Conservation (phyloP, 345 rosid species). For the Lepidium africanum region DNA sequence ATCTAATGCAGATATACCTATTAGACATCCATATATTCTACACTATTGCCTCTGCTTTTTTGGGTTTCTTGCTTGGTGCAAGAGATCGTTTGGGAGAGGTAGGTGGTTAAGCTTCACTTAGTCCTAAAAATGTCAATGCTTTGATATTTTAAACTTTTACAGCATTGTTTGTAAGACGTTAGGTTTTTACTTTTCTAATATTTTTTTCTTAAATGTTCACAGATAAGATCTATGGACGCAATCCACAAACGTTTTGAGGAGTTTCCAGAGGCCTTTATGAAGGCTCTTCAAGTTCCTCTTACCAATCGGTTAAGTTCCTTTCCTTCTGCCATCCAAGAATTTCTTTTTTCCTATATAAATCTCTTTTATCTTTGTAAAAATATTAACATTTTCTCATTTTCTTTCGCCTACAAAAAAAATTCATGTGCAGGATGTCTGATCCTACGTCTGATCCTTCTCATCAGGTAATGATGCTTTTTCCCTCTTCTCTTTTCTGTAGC, state of each 20-base stretch:
- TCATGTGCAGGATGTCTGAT: constrained; percentile 48
- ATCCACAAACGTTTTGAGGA: constrained; percentile 79
- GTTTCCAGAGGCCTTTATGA: constrained; percentile 83
- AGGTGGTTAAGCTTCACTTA: constrained; percentile 10
- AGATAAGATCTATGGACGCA: constrained; percentile 93
- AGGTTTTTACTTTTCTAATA: neutral
- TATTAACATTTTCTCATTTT: constrained; percentile 6
- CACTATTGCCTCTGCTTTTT: constrained; percentile 73
- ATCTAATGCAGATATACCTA: constrained; percentile 67
- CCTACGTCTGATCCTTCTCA: constrained; percentile 28
- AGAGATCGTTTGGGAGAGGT: constrained; percentile 98
- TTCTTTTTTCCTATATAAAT: neutral
- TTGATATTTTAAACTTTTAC: neutral
- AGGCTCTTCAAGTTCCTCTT: constrained; percentile 54
- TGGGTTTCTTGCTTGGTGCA: constrained; percentile 96
- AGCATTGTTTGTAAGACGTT: constrained; percentile 8
- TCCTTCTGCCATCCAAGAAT: constrained; percentile 1
- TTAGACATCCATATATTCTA: constrained; percentile 77
- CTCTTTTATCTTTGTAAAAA: neutral
- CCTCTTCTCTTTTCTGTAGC: neutral
- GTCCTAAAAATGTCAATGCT: neutral
- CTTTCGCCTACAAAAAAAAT: constrained; percentile 6
- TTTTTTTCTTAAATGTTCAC: constrained; percentile 21
- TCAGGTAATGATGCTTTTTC: constrained; percentile 37
- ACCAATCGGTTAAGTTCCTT: constrained; percentile 41